Evolutionary conservation across 2,329 filamentous ascomycete species (phyloP).

Genomic region (Samsoniella hepiali): DNA sequence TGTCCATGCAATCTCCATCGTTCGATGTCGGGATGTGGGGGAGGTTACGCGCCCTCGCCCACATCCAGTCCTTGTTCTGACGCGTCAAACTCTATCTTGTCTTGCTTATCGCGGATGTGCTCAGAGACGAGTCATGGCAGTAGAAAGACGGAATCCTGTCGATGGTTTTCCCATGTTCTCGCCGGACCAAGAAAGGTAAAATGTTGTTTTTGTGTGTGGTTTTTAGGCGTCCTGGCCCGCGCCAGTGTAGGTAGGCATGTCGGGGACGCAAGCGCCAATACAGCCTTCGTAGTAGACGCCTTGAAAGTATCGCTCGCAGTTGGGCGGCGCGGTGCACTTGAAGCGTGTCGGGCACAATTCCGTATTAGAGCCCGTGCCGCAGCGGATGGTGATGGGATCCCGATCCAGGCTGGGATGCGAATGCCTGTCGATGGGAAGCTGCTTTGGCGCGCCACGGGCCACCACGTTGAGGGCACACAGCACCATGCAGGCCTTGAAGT

Average conservation of each 20-base stretch:
- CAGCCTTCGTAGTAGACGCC: constrained; percentile 18
- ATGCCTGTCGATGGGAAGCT: not conserved
- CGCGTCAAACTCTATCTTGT: constrained; percentile 9
- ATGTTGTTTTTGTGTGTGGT: not conserved
- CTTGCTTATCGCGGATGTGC: not conserved
- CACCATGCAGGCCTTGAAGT: not conserved
- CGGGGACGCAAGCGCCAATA: constrained; percentile 16
- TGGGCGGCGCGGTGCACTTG: constrained; percentile 15
- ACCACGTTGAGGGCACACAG: not conserved
- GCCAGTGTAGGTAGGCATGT: not conserved
- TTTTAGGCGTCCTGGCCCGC: not conserved
- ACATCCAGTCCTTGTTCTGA: not conserved
- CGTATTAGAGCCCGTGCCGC: constrained; percentile 17
- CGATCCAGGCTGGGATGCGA: not conserved
- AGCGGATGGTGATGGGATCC: constrained; percentile 16
- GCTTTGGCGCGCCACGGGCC: constrained; percentile 3
- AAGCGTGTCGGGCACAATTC: constrained; percentile 7
- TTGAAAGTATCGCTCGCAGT: constrained; percentile 14
- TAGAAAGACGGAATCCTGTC: not conserved
- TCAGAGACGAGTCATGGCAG: not conserved
- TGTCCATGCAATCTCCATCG: not conserved
- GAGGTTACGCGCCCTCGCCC: not conserved
- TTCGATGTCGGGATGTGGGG: constrained; percentile 11
- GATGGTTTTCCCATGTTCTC: not conserved
- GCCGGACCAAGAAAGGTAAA: not conserved